These are phyloP conservation scores for Ormosia emarginata DNA, from an alignment of 306 rosid species.

Conservation along the genomic window DNA sequence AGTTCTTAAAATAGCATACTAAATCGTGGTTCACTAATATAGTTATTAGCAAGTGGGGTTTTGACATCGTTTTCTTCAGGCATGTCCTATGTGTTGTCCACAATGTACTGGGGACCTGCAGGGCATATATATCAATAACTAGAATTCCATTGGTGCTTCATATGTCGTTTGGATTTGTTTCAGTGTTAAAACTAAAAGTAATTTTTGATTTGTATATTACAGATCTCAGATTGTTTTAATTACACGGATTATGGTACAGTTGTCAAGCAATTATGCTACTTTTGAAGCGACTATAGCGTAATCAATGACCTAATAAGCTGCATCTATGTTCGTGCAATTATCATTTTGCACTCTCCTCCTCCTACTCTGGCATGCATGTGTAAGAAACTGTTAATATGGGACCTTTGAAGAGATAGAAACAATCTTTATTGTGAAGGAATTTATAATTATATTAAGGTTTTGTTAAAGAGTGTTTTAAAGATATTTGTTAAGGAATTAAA, in stretches of 20 bases:
- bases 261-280: background rate
- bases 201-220: background rate
- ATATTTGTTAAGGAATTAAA: no score
- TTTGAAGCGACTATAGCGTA: background rate
- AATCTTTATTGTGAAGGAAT: no score
- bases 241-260: background rate
- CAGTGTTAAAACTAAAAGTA: background rate
- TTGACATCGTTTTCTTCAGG: background rate
- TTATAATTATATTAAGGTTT: no score
- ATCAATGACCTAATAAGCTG: background rate
- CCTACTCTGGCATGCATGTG: background rate
- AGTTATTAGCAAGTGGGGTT: background rate
- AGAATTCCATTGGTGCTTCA: background rate
- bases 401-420: no score
- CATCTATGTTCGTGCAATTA: background rate
- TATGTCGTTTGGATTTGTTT: background rate
- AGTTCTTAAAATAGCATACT: background rate
- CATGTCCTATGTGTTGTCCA: constrained; percentile 1
- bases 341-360: background rate
- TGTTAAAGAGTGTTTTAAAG: no score
- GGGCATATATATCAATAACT: background rate
- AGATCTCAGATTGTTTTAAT: background rate
- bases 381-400: background rate
- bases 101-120: background rate
- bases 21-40: background rate